Base-by-base conservation (phyloP, 1,284 basidiomycete species). In the Microbotryum saponariae region DNA sequence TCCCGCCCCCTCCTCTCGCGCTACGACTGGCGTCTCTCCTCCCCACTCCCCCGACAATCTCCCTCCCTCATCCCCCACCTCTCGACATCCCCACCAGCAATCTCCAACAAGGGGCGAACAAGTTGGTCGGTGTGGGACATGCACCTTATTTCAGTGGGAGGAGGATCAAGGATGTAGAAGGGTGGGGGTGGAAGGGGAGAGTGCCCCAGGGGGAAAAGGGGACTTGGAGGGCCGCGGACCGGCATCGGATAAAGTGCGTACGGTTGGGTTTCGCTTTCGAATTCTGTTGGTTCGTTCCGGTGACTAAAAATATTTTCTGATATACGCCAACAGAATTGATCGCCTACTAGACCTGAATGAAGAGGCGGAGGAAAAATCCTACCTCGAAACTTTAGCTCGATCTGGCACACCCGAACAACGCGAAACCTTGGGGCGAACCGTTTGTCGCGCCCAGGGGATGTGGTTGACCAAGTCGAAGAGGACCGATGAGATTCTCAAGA, bases 1-100 rank as follows among this genome's bases (percentile, higher is more conserved):
- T 42, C 37, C 16, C 12, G 12, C 2, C 64, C 66, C 12, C 67
- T 71, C 56, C 23, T 54, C 10, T 66, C 67, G 2, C 67, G 67
- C 2, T 58, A 65, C 47, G 70, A 71, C 55, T 71, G 70, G 70
- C 66, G 70, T 10, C 51, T 71, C 48, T 66, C 64, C 33, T 58
- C 64, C 23, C 60, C 67, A 20, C 29, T 62, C 9, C 62, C n/a
- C 56, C 33, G 5, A 14, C 54, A 14, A 6, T 58, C 10, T 29
- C 29, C 16, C 54, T 47, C 50, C 25, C 62, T 14, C 58, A 46
- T 20, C 16, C 53, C 10, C 44, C 42, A 47, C 16, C 25, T 63
- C 21, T 62, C 66, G 45, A 57, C 62, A 27, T 57, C 44, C 27
- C 42, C 33, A 1, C 54, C 57, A 50, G 63, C 51, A 14, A 45